Conservation (phyloP, 176 grass and related monocot species). For the Zoysia japonica region DNA sequence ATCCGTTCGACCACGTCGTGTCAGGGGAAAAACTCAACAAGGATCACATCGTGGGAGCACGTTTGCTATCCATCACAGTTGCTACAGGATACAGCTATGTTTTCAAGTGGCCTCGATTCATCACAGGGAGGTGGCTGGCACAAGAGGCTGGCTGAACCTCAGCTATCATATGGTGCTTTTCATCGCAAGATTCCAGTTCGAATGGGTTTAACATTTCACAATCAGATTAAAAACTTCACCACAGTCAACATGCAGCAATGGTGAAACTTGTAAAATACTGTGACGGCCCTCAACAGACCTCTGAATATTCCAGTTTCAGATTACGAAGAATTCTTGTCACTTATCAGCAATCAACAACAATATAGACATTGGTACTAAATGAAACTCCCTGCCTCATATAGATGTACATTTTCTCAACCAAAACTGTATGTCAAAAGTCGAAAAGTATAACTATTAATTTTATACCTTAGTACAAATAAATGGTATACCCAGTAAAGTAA, state of each 20-base stretch:
- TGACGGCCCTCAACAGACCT: neutral
- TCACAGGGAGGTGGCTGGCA: too few species aligned
- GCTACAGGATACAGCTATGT: too few species aligned
- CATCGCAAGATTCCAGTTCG: neutral
- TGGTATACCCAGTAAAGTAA: constrained; percentile 9
- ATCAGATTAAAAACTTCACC: neutral
- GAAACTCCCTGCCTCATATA: neutral
- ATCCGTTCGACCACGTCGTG: too few species aligned
- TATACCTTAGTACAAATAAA: neutral
- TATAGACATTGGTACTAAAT: neutral
- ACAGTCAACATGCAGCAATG: too few species aligned
- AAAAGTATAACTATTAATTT: constrained; percentile 2
- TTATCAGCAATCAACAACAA: neutral
- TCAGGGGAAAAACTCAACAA: too few species aligned
- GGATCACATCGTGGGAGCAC: too few species aligned
- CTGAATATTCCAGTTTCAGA: neutral
- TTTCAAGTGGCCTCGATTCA: too few species aligned
- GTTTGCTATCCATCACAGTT: too few species aligned
- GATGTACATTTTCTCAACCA: neutral
- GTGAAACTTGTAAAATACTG: too few species aligned
- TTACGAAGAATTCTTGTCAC: neutral
- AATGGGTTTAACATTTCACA: too few species aligned
- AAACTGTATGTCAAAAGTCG: neutral
- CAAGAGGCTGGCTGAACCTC: too few species aligned
- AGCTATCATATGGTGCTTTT: too few species aligned